These are phyloP conservation scores for Spathaspora boniae DNA, from an alignment of 805 yeast genomes.

Conservation along the genomic window DNA sequence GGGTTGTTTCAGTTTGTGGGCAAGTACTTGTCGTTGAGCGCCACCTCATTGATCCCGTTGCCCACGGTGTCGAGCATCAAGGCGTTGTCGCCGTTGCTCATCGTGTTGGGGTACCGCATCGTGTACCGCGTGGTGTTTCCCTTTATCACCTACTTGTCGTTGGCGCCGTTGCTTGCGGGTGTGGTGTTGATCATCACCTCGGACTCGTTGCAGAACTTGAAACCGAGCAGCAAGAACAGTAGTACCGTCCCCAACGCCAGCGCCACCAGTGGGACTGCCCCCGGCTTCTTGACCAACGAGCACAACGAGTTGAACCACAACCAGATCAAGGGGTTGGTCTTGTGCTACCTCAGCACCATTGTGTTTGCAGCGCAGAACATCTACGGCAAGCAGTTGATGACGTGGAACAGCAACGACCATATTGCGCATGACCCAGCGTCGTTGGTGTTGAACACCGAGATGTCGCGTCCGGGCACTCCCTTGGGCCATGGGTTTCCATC, in stretches of 20 bases:
- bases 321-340: slow-evolving; percentile 59
- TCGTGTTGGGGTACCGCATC: slow-evolving; percentile 53
- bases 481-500: neutral
- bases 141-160: slow-evolving; percentile 46
- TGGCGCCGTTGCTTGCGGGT: slow-evolving; percentile 51
- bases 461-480: slow-evolving; percentile 17
- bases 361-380: slow-evolving; percentile 85
- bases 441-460: slow-evolving; percentile 24
- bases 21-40: slow-evolving; percentile 57
- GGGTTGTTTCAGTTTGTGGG: slow-evolving; percentile 67
- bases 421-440: slow-evolving; percentile 19
- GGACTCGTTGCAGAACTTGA: slow-evolving; percentile 16
- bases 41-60: slow-evolving; percentile 62
- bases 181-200: slow-evolving; percentile 46
- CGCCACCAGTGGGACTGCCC: slow-evolving; percentile 1
- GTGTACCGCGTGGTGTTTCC: slow-evolving; percentile 51
- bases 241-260: too few relatives aligned
- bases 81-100: slow-evolving; percentile 61
- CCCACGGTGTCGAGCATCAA: slow-evolving; percentile 71
- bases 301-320: slow-evolving; percentile 15
- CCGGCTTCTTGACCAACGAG: slow-evolving; percentile 11
- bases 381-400: slow-evolving; percentile 78
- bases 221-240: too few relatives aligned
- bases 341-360: slow-evolving; percentile 64
- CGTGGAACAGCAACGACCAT: slow-evolving; percentile 35